phyloP scores from a whole-genome alignment of 2,329 filamentous ascomycete species.

The Plectosphaerella sp. region DNA sequence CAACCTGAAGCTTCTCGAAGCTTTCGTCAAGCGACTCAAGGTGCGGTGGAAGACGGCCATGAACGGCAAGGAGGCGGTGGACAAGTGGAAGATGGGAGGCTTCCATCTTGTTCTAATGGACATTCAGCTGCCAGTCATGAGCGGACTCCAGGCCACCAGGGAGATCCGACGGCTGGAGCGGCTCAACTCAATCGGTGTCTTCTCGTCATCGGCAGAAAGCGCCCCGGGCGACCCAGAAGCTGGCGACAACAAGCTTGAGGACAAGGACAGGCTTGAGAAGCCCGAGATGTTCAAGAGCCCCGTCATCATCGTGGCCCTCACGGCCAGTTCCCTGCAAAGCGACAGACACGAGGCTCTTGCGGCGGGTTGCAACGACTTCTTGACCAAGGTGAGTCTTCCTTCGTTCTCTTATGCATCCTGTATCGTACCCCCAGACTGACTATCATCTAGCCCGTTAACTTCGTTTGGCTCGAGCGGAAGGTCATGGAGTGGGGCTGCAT shows the following conservation, averaged over 20 bases:
- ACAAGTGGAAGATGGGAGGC: conserved; percentile 86
- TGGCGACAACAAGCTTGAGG: conserved; percentile 42
- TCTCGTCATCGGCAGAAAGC: conserved; percentile 63
- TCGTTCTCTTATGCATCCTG: conserved; percentile 1
- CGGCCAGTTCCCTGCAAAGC: conserved; percentile 88
- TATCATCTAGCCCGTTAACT: conserved; percentile 75
- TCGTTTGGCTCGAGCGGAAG: conserved; percentile 94
- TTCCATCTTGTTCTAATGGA: conserved; percentile 98
- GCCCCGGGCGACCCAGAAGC: conserved; percentile 40
- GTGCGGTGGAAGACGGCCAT: conserved; percentile 97
- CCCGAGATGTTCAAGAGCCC: conserved; percentile 83
- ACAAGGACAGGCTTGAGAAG: conserved; percentile 66
- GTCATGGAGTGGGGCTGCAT: conserved; percentile 99
- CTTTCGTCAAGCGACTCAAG: conserved; percentile 92
- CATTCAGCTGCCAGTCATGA: conserved; percentile 96
- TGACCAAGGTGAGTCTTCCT: conserved; percentile 73
- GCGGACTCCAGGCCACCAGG: conserved; percentile 86
- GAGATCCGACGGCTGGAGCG: conserved; percentile 89
- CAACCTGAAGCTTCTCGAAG: conserved; percentile 88
- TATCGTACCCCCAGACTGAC: conserved; percentile 9
- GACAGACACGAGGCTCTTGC: conserved; percentile 93
- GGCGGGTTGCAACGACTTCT: conserved; percentile 95
- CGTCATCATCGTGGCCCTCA: conserved; percentile 95
- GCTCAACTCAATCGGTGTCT: conserved; percentile 89
- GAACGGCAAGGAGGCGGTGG: conserved; percentile 89